Base-by-base conservation (phyloP, 2,329 filamentous ascomycete species). In the Hymenoscyphus occultus region DNA sequence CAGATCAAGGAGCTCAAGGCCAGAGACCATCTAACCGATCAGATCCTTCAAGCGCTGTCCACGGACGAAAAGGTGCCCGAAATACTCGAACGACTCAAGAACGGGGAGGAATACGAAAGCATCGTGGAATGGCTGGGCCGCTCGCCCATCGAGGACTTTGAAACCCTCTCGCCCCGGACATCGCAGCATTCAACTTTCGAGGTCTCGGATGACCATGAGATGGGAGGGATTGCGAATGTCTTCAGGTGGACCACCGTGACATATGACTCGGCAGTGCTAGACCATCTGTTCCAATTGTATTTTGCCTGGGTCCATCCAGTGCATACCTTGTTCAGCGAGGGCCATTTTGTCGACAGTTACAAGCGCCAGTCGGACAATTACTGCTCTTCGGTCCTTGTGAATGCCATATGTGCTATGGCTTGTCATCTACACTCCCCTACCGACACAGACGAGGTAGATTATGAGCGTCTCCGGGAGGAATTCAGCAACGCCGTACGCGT, bases 271-370 rank as follows among this genome's bases (percentile, higher is more conserved):
- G 61, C 63, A 1, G 58, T 74, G 14, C 56, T 76, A 31, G 65
- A 76, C 31, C 75, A 76, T 60, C 64, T 77, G 1, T 73, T 77
- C 58, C 68, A 72, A 40, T 65, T 77, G 14, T 77, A 76, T 60
- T 77, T 77, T 64, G 69, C 73, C 14, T 77, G 75, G 75, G 65
- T 76, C 5, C 75, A 77, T 65, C 75, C 75, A 3, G 71, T 76
- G n/a, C 72, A 76, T 61, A 74, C 74, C 22, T 59, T 76, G 45
- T 76, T 77, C 64, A 71, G 68, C 42, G 74, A 76, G 59, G 69
- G 70, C 14, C 69, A 67, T 59, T 76, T 77, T 60, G 67, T 71
- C 10, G 64, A 74, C 9, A 70, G 69, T 61, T 75, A 73, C 63
- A 66, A 63, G 42, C 60, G 42, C n/a, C 62, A 71, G 39, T 68